Percentiles rank a stretch among this genome's conserved stretches.
Conservation (phyloP, 1,139 yeast genomes). For the Magnusiomyces ingens region DNA sequence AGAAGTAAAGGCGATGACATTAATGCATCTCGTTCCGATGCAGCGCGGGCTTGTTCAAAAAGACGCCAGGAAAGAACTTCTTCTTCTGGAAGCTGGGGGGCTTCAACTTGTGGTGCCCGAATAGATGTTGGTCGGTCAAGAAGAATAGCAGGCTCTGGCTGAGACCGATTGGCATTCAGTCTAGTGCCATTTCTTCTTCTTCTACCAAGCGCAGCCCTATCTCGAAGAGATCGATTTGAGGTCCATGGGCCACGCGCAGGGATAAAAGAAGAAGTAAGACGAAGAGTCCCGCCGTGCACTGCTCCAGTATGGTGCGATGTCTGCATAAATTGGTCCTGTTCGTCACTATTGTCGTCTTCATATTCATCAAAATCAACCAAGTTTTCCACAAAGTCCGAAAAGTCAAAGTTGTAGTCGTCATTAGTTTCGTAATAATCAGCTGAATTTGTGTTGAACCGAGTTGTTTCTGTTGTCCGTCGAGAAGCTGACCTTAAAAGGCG, state of each 20-base stretch:
- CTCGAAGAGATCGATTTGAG: too few species aligned
- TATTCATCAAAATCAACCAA: too few species aligned
- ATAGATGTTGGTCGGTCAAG: not conserved
- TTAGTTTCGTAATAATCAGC: not conserved
- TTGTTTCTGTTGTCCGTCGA: too few species aligned
- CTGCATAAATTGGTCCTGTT: not conserved
- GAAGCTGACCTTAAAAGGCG: too few species aligned
- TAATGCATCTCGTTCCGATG: not conserved
- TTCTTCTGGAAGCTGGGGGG: slow-evolving; percentile 22
- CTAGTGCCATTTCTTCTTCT: too few species aligned
- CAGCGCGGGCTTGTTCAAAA: slow-evolving; percentile 23
- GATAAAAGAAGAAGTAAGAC: not conserved
- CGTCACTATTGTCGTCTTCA: not conserved
- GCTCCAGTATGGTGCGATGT: not conserved
- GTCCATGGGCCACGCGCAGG: not conserved
- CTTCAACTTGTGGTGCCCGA: not conserved
- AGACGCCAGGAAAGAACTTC: slow-evolving; percentile 31
- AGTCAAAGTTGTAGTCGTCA: slow-evolving; percentile 7
- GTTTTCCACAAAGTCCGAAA: not conserved
- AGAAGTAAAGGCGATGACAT: not conserved
- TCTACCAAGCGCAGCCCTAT: too few species aligned
- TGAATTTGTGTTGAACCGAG: not conserved
- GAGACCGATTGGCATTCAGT: too few species aligned
- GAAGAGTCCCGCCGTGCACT: not conserved
- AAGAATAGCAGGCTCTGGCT: not conserved